Percentiles rank a stretch among this genome's conserved stretches.
These are phyloP conservation scores for Chrysopogon serrulatus DNA, from an alignment of 176 grass and related monocot genomes.

Conservation along the genomic window DNA sequence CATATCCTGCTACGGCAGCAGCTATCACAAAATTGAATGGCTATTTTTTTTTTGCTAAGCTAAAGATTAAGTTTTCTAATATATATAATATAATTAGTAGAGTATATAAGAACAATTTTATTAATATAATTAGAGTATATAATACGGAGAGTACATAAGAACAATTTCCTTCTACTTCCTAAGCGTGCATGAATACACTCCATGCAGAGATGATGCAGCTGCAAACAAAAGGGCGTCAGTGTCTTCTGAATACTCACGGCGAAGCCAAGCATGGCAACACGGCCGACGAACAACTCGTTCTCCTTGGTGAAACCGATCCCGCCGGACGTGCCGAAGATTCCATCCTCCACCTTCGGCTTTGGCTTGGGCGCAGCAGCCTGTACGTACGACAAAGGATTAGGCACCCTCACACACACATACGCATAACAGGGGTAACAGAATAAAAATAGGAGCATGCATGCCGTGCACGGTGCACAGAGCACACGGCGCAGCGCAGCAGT, in stretches of 20 bases:
- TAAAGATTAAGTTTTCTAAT: neutral
- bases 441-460: neutral
- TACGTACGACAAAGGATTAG: neutral
- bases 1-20: neutral
- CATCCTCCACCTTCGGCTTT: constrained; percentile 58
- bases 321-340: constrained; percentile 93
- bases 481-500: neutral
- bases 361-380: constrained; percentile 24
- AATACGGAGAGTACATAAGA: neutral
- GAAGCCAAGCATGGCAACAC: constrained; percentile 97
- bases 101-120: neutral
- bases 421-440: neutral
- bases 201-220: neutral
- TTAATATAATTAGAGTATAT: no score
- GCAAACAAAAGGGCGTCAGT: neutral
- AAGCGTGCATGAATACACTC: neutral
- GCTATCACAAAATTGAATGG: neutral
- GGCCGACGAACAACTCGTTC: constrained; percentile 98
- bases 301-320: constrained; percentile 99
- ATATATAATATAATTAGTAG: no score
- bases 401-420: neutral
- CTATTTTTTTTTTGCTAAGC: neutral
- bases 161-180: neutral
- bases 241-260: constrained; percentile 54
- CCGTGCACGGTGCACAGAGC: neutral